Percentiles rank a stretch among this genome's conserved stretches.
Conservation (phyloP, 371 early-diverging fungal species). For the Syncephalastrum racemosum region DNA sequence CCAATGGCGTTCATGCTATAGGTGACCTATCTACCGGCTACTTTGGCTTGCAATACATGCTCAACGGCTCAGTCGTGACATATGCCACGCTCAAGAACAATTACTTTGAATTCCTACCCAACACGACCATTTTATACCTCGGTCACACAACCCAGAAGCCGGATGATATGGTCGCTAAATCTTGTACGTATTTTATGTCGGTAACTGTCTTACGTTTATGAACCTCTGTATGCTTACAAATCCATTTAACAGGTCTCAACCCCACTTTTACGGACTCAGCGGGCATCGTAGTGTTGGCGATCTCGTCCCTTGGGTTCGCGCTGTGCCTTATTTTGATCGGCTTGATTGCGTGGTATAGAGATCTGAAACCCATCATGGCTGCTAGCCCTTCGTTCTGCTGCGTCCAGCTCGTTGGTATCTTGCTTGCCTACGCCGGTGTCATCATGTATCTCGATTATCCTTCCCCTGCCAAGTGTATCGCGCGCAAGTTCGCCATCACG, state of each 20-base stretch:
- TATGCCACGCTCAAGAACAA: slow-evolving; percentile 28
- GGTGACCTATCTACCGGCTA: slow-evolving; percentile 2
- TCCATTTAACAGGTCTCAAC: slow-evolving; percentile 22
- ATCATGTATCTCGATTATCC: slow-evolving; percentile 24
- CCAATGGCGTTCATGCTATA: too few species aligned
- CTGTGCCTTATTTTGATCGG: slow-evolving; percentile 21
- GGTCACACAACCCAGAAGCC: slow-evolving; percentile 28
- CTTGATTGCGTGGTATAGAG: slow-evolving; percentile 25
- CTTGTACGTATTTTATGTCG: slow-evolving; percentile 11
- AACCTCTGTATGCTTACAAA: not conserved
- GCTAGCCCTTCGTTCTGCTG: slow-evolving; percentile 44
- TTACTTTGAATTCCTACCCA: slow-evolving; percentile 16
- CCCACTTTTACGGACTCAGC: slow-evolving; percentile 12
- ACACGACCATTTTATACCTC: slow-evolving; percentile 24
- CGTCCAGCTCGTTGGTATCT: slow-evolving; percentile 33
- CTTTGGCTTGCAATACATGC: slow-evolving; percentile 27
- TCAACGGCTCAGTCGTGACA: slow-evolving; percentile 19
- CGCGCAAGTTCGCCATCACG: slow-evolving; percentile 21
- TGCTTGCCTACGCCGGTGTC: slow-evolving; percentile 20
- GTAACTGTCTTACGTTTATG: not conserved
- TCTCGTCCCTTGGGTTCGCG: slow-evolving; percentile 22
- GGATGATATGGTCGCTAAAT: slow-evolving; percentile 18
- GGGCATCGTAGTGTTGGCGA: slow-evolving; percentile 21
- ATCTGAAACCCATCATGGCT: slow-evolving; percentile 32
- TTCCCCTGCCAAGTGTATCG: slow-evolving; percentile 26